A percentile compares a stretch with the other conserved stretches of the same genome.
phyloP scores from a whole-genome alignment of 2,329 filamentous ascomycete species.

The Conoideocrella luteorostrata region DNA sequence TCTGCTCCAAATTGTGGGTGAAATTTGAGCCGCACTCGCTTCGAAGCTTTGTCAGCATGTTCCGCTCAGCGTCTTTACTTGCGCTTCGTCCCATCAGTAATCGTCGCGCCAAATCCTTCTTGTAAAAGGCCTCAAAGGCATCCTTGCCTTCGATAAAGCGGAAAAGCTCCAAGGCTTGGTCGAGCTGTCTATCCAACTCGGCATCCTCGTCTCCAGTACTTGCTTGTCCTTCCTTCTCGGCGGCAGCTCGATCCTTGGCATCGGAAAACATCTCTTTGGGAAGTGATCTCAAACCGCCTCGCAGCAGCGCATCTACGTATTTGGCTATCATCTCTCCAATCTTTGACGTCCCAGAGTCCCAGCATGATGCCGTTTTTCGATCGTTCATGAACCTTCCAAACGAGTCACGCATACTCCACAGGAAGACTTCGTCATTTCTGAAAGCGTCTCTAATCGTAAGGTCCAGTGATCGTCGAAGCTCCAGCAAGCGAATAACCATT shows the following conservation, averaged over 20 bases:
- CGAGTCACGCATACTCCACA: constrained; percentile 72
- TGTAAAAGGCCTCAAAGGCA: constrained; percentile 98
- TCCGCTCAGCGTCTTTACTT: constrained; percentile 89
- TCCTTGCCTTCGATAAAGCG: constrained; percentile 96
- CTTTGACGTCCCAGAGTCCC: constrained; percentile 81
- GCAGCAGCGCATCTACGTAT: constrained; percentile 83
- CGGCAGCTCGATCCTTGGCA: constrained; percentile 47
- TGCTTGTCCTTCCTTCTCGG: constrained; percentile 56
- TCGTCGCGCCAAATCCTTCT: constrained; percentile 86
- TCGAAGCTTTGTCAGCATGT: constrained; percentile 88
- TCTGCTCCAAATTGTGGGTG: constrained; percentile 94
- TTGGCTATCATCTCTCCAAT: constrained; percentile 99
- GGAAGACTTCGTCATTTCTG: constrained; percentile 66
- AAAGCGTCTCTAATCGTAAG: constrained; percentile 72
- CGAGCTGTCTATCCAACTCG: constrained; percentile 84
- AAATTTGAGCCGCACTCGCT: constrained; percentile 90
- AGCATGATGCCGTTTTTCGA: constrained; percentile 63
- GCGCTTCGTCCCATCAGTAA: constrained; percentile 88
- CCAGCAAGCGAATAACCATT: constrained; percentile 79
- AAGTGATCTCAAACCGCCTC: constrained; percentile 79
- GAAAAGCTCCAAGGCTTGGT: constrained; percentile 90
- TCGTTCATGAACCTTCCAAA: constrained; percentile 94
- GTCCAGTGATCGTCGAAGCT: constrained; percentile 75
- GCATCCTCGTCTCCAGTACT: constrained; percentile 80
- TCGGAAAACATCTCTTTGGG: constrained; percentile 63